Percentiles rank a stretch among this genome's conserved stretches.
These are phyloP conservation scores for Venustampulla echinocandica DNA, from an alignment of 495 filamentous ascomycete species.

Conservation along the genomic window DNA sequence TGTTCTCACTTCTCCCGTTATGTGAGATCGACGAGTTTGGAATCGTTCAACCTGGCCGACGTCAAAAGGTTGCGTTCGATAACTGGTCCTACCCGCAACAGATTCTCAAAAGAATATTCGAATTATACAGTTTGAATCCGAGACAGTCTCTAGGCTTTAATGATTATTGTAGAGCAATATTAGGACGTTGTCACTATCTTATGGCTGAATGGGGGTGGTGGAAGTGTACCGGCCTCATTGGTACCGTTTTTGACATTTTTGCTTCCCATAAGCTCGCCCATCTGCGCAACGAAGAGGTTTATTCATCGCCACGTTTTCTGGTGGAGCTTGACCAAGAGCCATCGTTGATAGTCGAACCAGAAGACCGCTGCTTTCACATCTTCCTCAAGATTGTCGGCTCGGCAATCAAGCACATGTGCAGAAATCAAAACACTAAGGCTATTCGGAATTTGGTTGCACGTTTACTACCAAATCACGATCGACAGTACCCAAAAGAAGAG, in stretches of 20 bases:
- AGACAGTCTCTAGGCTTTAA: conserved; percentile 61
- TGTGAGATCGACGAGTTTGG: conserved; percentile 67
- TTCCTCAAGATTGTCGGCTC: conserved; percentile 76
- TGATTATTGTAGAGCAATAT: conserved; percentile 64
- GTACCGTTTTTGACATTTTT: conserved; percentile 84
- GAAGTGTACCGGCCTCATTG: conserved; percentile 68
- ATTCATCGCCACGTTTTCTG: conserved; percentile 70
- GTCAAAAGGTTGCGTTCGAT: conserved; percentile 46
- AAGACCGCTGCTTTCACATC: conserved; percentile 89
- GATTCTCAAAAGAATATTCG: conserved; percentile 56
- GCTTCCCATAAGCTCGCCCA: conserved; percentile 64
- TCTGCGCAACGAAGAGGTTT: conserved; percentile 66
- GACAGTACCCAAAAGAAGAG: conserved; percentile 78
- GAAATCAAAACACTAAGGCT: conserved; percentile 56
- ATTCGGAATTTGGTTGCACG: conserved; percentile 69
- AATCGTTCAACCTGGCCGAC: conserved; percentile 44
- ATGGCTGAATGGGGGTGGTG: conserved; percentile 81
- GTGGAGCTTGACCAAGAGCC: conserved; percentile 58
- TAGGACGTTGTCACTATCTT: conserved; percentile 70
- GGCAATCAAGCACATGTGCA: conserved; percentile 53
- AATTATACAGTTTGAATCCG: conserved; percentile 50
- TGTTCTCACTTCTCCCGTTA: conserved; percentile 69
- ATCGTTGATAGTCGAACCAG: conserved; percentile 48
- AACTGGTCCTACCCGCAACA: conserved; percentile 66
- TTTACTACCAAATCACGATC: conserved; percentile 80